phyloP scores from a whole-genome alignment of 148 eudicot genomes.

The Cornus suecica region DNA sequence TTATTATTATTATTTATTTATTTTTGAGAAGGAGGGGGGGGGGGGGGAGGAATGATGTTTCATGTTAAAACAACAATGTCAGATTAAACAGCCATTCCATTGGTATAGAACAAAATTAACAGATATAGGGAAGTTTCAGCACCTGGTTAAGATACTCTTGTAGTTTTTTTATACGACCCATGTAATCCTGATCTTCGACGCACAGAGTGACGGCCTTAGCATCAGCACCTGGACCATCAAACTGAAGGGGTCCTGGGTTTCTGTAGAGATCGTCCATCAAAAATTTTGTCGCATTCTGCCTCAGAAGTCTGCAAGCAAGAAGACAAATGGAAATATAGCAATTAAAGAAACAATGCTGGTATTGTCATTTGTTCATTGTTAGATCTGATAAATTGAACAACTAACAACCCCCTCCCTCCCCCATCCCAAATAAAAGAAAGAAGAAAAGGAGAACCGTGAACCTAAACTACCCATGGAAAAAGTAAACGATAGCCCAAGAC shows the following conservation, averaged over 20 bases:
- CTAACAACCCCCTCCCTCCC: background rate
- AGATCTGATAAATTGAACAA: background rate
- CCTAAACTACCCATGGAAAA: background rate
- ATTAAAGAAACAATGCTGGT: background rate
- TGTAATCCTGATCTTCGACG: slow-evolving; percentile 97
- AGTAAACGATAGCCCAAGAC: background rate
- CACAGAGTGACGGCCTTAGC: slow-evolving; percentile 81
- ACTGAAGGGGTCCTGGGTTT: slow-evolving; percentile 99
- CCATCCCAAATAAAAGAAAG: background rate
- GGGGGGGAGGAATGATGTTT: no score
- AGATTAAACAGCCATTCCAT: no score
- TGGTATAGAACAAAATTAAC: background rate
- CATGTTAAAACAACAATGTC: no score
- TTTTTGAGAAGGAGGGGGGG: background rate
- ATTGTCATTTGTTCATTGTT: no score
- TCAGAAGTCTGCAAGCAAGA: slow-evolving; percentile 59
- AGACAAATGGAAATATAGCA: slow-evolving; percentile 7
- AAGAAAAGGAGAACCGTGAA: no score
- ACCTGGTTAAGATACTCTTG: slow-evolving; percentile 86
- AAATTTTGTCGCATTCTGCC: slow-evolving; percentile 76
- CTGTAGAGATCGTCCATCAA: slow-evolving; percentile 91
- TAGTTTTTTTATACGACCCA: slow-evolving; percentile 92
- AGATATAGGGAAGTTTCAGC: background rate
- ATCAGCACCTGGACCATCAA: slow-evolving; percentile 97
- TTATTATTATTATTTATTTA: no score